A percentile compares a stretch with the other conserved stretches of the same genome.
Evolutionary conservation across 257 asterid genomes (phyloP).

Genomic region (Marsdenia floribunda): DNA sequence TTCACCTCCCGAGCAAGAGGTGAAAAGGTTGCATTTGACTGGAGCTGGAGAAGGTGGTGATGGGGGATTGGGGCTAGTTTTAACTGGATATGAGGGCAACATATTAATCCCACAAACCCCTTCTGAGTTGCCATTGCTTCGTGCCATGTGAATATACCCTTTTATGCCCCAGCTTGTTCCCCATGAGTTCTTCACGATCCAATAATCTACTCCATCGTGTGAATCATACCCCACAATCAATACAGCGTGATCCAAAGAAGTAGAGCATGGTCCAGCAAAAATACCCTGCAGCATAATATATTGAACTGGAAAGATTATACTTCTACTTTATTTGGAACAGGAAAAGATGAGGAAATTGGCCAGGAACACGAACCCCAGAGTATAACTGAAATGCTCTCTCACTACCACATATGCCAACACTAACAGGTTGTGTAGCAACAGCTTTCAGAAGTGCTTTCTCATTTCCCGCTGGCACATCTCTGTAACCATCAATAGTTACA

Average conservation of each 20-base stretch:
- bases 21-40: slow-evolving; percentile 49
- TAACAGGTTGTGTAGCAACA: slow-evolving; percentile 81
- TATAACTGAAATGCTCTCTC: slow-evolving; percentile 68
- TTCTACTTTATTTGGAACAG: background rate
- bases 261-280: slow-evolving; percentile 86
- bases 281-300: slow-evolving; percentile 55
- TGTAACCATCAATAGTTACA: slow-evolving; percentile 81
- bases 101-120: slow-evolving; percentile 83
- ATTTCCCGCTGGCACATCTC: slow-evolving; percentile 46
- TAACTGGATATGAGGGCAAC: slow-evolving; percentile 84
- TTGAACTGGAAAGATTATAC: background rate
- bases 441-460: slow-evolving; percentile 72
- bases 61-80: slow-evolving; percentile 86
- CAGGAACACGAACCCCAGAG: slow-evolving; percentile 49
- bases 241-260: slow-evolving; percentile 80
- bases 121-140: slow-evolving; percentile 43
- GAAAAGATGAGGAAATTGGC: slow-evolving; percentile 3
- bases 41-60: slow-evolving; percentile 73
- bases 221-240: slow-evolving; percentile 85
- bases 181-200: slow-evolving; percentile 96
- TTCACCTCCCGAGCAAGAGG: slow-evolving; percentile 63
- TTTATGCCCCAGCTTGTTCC: slow-evolving; percentile 81
- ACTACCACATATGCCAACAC: slow-evolving; percentile 94
- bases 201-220: slow-evolving; percentile 63
- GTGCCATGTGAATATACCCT: slow-evolving; percentile 69